A percentile compares a stretch with the other conserved stretches of the same genome.
Conservation (phyloP, 164 flowering plant species). For the Echeveria elegans region DNA sequence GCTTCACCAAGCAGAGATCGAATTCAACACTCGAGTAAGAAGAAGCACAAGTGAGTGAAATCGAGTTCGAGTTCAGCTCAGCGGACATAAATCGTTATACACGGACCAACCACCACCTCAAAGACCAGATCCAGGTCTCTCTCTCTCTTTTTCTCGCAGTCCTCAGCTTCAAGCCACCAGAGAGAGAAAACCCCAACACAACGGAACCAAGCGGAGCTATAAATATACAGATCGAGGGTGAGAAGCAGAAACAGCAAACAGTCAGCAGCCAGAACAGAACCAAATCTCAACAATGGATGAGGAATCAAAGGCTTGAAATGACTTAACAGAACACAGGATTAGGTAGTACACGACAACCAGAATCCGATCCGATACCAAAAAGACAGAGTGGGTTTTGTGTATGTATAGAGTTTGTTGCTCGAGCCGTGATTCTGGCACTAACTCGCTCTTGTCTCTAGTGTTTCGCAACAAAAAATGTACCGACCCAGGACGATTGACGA, state of each 20-base stretch:
- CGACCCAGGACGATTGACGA: neutral
- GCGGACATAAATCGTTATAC: constrained; percentile 64
- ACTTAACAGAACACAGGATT: neutral
- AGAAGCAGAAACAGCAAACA: neutral
- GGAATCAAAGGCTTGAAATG: constrained; percentile 6
- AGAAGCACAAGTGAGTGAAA: constrained; percentile 14
- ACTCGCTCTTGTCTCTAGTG: neutral
- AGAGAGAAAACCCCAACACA: neutral
- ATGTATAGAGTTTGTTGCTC: no score
- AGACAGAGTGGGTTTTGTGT: no score
- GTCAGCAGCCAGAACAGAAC: neutral
- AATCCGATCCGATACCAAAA: neutral
- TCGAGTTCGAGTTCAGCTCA: constrained; percentile 42
- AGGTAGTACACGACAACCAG: neutral
- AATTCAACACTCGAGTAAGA: constrained; percentile 8
- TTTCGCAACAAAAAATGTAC: neutral
- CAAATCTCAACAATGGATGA: constrained; percentile 3
- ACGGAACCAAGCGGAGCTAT: neutral
- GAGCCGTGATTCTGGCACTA: no score
- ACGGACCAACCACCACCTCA: neutral
- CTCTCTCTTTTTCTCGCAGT: no score
- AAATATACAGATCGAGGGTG: neutral
- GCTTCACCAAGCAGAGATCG: constrained; percentile 44
- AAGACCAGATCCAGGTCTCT: constrained; percentile 9
- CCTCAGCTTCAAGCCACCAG: neutral